A percentile compares a stretch with the other conserved stretches of the same genome.
These are phyloP conservation scores for Picochlorum sp. DNA, from an alignment of 139 green algal species.

Conservation along the genomic window DNA sequence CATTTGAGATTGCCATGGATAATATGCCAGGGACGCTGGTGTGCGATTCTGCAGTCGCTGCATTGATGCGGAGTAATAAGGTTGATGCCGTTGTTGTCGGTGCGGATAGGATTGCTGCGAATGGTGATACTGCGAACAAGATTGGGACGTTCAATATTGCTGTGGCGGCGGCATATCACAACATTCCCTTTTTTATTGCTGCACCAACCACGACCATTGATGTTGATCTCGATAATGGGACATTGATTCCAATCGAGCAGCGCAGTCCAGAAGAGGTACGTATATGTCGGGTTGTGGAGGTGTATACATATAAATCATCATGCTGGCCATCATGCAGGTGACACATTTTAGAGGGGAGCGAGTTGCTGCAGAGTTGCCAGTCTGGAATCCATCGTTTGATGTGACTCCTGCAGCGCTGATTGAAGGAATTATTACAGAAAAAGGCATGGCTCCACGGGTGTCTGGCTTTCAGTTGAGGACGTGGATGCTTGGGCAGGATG, in stretches of 20 bases:
- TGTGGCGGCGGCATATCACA: conserved; percentile 49
- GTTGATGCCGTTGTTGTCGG: conserved; percentile 83
- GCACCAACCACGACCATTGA: conserved; percentile 88
- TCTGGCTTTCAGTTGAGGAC: conserved; percentile 39
- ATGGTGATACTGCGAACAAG: conserved; percentile 90
- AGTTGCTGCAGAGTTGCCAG: conserved; percentile 64
- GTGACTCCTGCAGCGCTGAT: conserved; percentile 80
- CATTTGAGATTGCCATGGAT: conserved; percentile 90
- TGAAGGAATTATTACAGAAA: conserved; percentile 91
- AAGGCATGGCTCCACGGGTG: conserved; percentile 53
- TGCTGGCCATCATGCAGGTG: conserved; percentile 21
- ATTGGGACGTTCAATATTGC: conserved; percentile 82
- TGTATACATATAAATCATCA: conserved; percentile 19
- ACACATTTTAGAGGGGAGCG: conserved; percentile 64
- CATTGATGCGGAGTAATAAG: conserved; percentile 54
- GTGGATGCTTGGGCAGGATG: conserved; percentile 34
- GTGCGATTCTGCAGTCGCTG: conserved; percentile 76
- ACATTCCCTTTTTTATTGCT: conserved; percentile 90
- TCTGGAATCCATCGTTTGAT: conserved; percentile 96
- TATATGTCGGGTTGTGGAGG: no score
- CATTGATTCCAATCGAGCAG: conserved; percentile 86
- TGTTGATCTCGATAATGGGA: conserved; percentile 43
- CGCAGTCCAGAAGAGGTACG: conserved; percentile 48
- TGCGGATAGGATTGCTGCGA: conserved; percentile 81
- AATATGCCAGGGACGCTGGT: conserved; percentile 83